Conservation (phyloP, 768 basidiomycete genomes). For the Melanogaster broomeanus region DNA sequence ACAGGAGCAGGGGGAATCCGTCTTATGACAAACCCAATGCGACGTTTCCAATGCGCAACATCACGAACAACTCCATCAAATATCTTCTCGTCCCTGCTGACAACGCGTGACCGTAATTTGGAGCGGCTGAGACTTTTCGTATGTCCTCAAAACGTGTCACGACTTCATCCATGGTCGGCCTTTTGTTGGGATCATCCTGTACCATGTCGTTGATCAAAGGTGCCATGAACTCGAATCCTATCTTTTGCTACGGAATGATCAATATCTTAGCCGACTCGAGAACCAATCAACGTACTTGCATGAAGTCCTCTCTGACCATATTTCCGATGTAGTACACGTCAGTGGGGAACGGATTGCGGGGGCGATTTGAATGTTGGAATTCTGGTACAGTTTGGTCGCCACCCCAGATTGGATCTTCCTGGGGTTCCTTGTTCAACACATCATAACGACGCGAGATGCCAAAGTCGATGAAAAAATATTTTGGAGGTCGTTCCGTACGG, state of each 20-base stretch:
- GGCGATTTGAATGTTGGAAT: constrained; percentile 6
- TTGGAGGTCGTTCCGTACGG: constrained; percentile 24
- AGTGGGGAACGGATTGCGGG: constrained; percentile 23
- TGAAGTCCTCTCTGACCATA: constrained; percentile 9
- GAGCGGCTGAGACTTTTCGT: constrained; percentile 12
- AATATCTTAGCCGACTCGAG: no score
- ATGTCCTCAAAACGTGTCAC: constrained; percentile 29
- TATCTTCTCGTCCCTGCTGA: constrained; percentile 1
- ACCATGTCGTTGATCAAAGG: constrained; percentile 38
- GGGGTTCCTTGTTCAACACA: not conserved
- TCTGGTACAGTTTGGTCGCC: constrained; percentile 30
- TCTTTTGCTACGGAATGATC: not conserved
- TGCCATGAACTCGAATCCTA: constrained; percentile 32
- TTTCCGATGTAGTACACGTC: constrained; percentile 21
- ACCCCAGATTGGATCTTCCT: constrained; percentile 18
- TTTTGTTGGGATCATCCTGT: constrained; percentile 32
- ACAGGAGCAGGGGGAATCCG: no score
- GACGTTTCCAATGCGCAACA: constrained; percentile 17
- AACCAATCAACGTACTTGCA: not conserved
- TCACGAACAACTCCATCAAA: constrained; percentile 2
- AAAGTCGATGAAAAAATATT: constrained; percentile 33
- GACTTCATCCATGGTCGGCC: constrained; percentile 41
- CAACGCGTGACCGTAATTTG: constrained; percentile 29
- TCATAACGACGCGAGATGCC: constrained; percentile 26
- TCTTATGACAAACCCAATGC: constrained; percentile 9